Base-by-base conservation (phyloP, 2,329 filamentous ascomycete species). In the Fusarium graminum region DNA sequence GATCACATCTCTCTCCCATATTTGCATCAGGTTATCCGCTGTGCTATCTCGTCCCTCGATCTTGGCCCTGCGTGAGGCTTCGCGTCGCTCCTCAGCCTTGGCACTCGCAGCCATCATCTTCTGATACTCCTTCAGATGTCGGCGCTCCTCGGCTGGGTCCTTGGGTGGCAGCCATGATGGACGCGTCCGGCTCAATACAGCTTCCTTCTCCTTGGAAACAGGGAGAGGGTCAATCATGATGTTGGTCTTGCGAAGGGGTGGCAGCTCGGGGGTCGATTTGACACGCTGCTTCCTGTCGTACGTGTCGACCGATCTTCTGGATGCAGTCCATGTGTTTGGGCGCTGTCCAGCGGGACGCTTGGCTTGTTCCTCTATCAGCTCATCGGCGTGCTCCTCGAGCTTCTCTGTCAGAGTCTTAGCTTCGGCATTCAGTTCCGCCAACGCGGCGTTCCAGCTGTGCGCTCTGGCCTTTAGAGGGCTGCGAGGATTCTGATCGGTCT, bases 91-190 rank as follows among this genome's bases (percentile, higher is more conserved):
- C 30, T 90, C 88, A 0, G 86, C 84, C 71, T 87, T 86, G 50
- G 81, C 77, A 68, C 87, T 88, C 42, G 81, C 81, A 0, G 83
- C 84, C 90, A 94, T 92, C 90, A 95, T 94, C 76, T 85, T 88
- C 78, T 94, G 90, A 74, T 94, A 95, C 75, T 95, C 89, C 73
- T 87, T 93, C 68, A 99, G 76, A 77, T 99, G 95, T 69, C 90
- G 90, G 75, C 88, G 92, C 80, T 99, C 95, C 77, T 99, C 95
- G 52, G 91, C 91, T 3, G 93, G 94, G 68, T 95, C 89, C 79
- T 95, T 95, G 2, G 92, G 92, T 1, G 92, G 92, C 4, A 95
- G 81, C 92, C 92, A 95, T 2, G 91, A 93, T 1, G 92, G 92
- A 36, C 92, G 85, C 3, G 92, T 95, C 17, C 92, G 85, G 25